Evolutionary conservation across 768 basidiomycete species (phyloP).

Genomic region (Agaricus blazei): DNA sequence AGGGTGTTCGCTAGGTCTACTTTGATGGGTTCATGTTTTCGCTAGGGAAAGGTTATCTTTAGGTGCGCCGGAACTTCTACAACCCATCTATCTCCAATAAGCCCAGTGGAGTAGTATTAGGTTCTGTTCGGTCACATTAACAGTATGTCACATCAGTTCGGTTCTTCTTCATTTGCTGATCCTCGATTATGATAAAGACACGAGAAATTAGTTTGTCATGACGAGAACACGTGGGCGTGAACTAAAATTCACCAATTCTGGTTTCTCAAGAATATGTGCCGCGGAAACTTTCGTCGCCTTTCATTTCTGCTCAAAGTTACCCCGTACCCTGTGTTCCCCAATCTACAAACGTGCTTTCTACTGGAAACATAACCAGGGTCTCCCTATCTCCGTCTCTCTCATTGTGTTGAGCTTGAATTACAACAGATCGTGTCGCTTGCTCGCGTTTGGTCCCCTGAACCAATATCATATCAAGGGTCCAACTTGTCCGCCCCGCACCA

Average conservation of each 20-base stretch:
- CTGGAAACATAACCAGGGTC: constrained; percentile 1
- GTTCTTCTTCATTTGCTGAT: not conserved
- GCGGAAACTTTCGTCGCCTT: not conserved
- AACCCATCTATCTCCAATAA: constrained; percentile 8
- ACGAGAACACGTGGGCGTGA: not conserved
- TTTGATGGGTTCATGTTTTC: not conserved
- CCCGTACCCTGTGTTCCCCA: not conserved
- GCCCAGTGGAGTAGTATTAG: constrained; percentile 6
- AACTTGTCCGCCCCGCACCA: not conserved
- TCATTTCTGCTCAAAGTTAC: not conserved
- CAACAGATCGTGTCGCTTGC: not conserved
- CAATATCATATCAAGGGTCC: too few relatives aligned
- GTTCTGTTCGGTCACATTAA: constrained; percentile 2
- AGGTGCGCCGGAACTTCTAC: not conserved
- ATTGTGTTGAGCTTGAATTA: not conserved
- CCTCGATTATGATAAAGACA: not conserved
- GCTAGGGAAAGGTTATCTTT: constrained; percentile 5
- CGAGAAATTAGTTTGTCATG: not conserved
- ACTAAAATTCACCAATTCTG: not conserved
- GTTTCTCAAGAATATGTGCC: not conserved
- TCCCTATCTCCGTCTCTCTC: not conserved
- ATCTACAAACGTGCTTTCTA: not conserved
- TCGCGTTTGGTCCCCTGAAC: not conserved
- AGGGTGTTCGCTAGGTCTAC: constrained; percentile 5
- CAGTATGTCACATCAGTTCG: constrained; percentile 7